Percentiles rank a stretch among this genome's conserved stretches.
Evolutionary conservation across 441 rosid genomes (phyloP).

Genomic region (Euphorbia corollata): DNA sequence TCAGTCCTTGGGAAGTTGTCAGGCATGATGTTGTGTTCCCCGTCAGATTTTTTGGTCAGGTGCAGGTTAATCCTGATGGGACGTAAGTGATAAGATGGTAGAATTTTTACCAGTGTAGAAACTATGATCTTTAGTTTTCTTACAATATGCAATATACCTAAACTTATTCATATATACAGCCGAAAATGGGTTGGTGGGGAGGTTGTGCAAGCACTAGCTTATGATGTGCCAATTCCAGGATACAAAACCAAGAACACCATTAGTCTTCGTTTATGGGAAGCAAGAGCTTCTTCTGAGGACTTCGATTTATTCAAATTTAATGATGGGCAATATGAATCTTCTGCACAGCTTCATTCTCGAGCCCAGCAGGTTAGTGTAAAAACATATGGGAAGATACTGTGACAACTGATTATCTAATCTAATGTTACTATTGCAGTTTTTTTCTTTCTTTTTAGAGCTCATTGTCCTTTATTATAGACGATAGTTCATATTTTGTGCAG

Average conservation of each 20-base stretch:
- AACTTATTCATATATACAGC: conserved; percentile 39
- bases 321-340: conserved; percentile 94
- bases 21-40: conserved; percentile 88
- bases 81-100: conserved; percentile 46
- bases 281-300: conserved; percentile 70
- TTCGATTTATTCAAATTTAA: conserved; percentile 82
- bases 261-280: conserved; percentile 99
- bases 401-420: not conserved
- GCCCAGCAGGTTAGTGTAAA: conserved; percentile 67
- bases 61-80: conserved; percentile 72
- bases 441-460: not conserved
- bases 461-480: not conserved
- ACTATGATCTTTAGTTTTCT: conserved; percentile 6
- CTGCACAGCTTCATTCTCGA: conserved; percentile 74
- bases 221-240: conserved; percentile 98
- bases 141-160: not conserved
- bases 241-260: conserved; percentile 90
- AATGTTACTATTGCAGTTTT: not conserved
- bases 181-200: conserved; percentile 92
- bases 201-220: conserved; percentile 85
- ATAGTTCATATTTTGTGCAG: not conserved
- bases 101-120: not conserved
- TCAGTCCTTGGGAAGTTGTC: conserved; percentile 98
- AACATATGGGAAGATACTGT: conserved; percentile 8
- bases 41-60: conserved; percentile 78